Percentiles rank a stretch among this genome's conserved stretches.
phyloP scores from a whole-genome alignment of 2,329 filamentous ascomycete genomes.

The Ophiostoma piceae region DNA sequence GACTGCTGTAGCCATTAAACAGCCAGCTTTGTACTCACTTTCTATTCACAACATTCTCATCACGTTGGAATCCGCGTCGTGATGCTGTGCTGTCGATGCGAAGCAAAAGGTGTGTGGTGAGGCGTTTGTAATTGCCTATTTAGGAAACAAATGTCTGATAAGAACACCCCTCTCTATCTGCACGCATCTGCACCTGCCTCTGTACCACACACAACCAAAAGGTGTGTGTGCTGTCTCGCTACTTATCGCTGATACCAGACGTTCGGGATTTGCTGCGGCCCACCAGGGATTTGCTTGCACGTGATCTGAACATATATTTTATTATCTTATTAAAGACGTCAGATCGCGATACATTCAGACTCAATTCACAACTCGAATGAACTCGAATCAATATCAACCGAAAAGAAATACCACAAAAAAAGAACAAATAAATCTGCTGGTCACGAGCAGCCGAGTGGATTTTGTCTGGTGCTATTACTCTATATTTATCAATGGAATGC shows the following conservation, averaged over 20 bases:
- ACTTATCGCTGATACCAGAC: conserved; percentile 18
- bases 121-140: background rate
- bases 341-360: background rate
- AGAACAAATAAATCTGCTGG: conserved; percentile 15
- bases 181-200: too few relatives aligned
- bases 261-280: conserved; percentile 22
- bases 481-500: background rate
- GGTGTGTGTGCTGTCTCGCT: background rate
- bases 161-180: background rate
- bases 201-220: background rate
- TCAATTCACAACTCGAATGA: background rate
- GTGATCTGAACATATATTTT: background rate
- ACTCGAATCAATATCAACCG: background rate
- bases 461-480: conserved; percentile 25
- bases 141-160: background rate
- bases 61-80: background rate
- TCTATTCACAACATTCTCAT: too few relatives aligned
- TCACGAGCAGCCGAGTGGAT: conserved; percentile 25
- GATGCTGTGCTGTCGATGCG: background rate
- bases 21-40: background rate
- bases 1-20: background rate
- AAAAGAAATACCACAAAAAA: background rate
- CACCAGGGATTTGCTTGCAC: background rate
- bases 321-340: background rate
- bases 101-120: background rate